Conservation (phyloP, 1,284 basidiomycete species). For the Ceratobasidium sp. region DNA sequence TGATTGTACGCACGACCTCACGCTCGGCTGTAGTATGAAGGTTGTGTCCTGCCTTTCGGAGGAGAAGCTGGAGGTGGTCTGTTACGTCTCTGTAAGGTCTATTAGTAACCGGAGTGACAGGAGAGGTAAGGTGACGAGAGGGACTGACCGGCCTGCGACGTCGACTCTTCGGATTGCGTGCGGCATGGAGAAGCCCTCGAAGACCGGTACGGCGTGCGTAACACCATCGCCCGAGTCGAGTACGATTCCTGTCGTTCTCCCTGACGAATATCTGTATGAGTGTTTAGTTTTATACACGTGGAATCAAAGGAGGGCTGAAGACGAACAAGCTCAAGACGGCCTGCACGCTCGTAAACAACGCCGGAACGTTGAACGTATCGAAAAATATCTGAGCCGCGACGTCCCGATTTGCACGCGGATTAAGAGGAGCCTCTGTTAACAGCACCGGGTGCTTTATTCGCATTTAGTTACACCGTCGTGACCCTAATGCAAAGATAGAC, state of each 20-base stretch:
- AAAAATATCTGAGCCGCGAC: conserved; percentile 98
- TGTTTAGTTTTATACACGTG: neutral
- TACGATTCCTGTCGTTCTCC: conserved; percentile 98
- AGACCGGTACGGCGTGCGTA: conserved; percentile 98
- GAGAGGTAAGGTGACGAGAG: neutral
- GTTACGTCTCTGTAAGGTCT: conserved; percentile 79
- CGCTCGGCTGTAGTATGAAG: conserved; percentile 97
- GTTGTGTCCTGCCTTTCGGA: conserved; percentile 95
- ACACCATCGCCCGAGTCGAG: conserved; percentile 99
- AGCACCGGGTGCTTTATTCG: conserved; percentile 86
- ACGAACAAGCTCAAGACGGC: conserved; percentile 94
- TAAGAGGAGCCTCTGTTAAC: conserved; percentile 94
- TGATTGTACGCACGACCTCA: conserved; percentile 97
- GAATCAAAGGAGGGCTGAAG: conserved; percentile 6
- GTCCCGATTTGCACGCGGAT: conserved; percentile 93
- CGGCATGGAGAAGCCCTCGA: conserved; percentile 99
- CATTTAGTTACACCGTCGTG: conserved; percentile 47
- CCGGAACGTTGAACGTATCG: conserved; percentile 99
- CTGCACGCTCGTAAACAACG: conserved; percentile 96
- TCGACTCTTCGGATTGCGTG: conserved; percentile 97
- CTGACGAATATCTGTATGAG: conserved; percentile 88
- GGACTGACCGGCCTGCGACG: conserved; percentile 86
- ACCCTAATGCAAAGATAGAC: conserved; percentile 48
- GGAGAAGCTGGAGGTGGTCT: conserved; percentile 91
- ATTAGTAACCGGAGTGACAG: neutral